Conservation (phyloP, 208 protist species). For the Phytomonas sp. region DNA sequence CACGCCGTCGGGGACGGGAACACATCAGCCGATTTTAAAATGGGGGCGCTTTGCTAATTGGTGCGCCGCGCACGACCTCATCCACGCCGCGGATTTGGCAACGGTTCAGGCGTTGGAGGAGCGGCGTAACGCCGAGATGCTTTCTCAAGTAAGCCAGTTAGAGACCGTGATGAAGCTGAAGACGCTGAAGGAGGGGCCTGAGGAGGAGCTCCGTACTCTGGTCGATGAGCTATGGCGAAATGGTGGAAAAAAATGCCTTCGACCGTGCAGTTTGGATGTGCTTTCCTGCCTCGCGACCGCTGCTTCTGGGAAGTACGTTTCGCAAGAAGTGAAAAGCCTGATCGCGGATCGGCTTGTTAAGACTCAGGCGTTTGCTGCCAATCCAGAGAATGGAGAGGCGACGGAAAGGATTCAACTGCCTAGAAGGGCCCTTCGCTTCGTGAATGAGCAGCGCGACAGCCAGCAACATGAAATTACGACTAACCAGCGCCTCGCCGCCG, state of each 20-base stretch:
- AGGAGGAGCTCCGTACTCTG: constrained; percentile 20
- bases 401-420: constrained; percentile 32
- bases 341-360: constrained; percentile 41
- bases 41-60: constrained; percentile 48
- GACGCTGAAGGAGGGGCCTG: constrained; percentile 23
- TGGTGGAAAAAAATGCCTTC: constrained; percentile 26
- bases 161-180: constrained; percentile 76
- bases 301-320: constrained; percentile 23
- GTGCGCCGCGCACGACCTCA: constrained; percentile 30
- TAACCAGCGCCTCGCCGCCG: not conserved
- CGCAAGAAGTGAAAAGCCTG: constrained; percentile 22
- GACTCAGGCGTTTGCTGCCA: constrained; percentile 31
- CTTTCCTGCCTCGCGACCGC: constrained; percentile 64
- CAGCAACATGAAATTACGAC: constrained; percentile 40
- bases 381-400: not conserved
- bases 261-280: constrained; percentile 66
- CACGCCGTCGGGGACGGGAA: not conserved
- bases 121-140: constrained; percentile 29
- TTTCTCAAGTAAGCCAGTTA: constrained; percentile 44
- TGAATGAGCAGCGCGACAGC: constrained; percentile 46
- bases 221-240: constrained; percentile 50
- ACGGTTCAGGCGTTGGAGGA: constrained; percentile 24
- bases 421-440: constrained; percentile 63
- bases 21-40: constrained; percentile 53
- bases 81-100: constrained; percentile 19